phyloP scores from a whole-genome alignment of 306 rosid genomes.

The Lathyrus tuberosus region DNA sequence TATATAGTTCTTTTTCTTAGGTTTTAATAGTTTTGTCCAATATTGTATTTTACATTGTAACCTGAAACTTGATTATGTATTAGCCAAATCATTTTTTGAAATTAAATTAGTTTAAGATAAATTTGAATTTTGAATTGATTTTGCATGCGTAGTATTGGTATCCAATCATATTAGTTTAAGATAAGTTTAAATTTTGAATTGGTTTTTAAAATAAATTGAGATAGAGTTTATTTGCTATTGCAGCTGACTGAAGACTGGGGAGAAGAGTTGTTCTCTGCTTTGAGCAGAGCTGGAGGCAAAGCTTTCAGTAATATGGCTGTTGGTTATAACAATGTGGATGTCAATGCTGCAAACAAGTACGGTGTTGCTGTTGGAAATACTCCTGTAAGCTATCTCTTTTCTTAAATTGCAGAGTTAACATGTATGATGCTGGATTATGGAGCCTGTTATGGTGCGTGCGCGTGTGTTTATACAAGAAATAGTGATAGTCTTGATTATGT shows the following conservation, averaged over 20 bases:
- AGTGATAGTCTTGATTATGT: conserved; percentile 1
- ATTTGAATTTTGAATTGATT: no score
- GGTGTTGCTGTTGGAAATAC: conserved; percentile 98
- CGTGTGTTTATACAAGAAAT: neutral
- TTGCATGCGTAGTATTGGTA: no score
- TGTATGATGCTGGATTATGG: conserved; percentile 13
- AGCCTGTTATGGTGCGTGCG: neutral
- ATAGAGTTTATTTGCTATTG: conserved; percentile 10
- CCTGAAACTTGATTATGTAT: no score
- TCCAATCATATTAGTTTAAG: no score
- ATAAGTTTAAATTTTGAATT: no score
- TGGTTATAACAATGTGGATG: conserved; percentile 96
- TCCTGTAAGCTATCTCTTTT: conserved; percentile 49
- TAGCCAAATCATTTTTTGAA: no score
- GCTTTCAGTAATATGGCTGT: conserved; percentile 99
- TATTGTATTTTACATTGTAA: neutral
- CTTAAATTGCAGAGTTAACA: neutral
- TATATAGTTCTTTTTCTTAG: neutral
- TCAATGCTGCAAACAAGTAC: conserved; percentile 81
- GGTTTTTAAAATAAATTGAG: no score
- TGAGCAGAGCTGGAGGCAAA: conserved; percentile 95
- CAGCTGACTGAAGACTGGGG: conserved; percentile 99
- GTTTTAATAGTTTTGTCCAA: neutral
- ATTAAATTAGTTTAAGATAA: no score
- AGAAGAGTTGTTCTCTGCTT: conserved; percentile 87